Evolutionary conservation across 495 filamentous ascomycete species (phyloP), one percentile per base, ranked within the genome.

Genomic region (Penicillium salamii): DNA sequence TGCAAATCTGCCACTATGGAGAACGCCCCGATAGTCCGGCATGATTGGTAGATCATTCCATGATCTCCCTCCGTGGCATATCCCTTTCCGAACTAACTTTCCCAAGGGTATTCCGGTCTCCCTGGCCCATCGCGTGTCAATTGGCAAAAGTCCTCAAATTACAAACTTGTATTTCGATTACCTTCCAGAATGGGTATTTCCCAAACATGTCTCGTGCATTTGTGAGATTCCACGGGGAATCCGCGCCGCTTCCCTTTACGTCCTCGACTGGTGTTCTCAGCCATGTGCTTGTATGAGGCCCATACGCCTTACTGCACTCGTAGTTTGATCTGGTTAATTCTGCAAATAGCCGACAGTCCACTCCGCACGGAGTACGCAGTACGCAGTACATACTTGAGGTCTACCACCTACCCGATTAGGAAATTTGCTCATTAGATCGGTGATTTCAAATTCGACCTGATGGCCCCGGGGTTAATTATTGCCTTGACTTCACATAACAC

Each of bases 41-140:
- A 26, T 46, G 41, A 60, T 57, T 60, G 54, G 55, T 28, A 46
- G 49, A 59, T 62, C 59, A 62, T 62, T 62, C 55, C 52, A 53
- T 52, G 49, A 50, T 50, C 34, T 41, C 26, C 42, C 26, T 41
- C 35, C 43, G 43, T 46, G 43, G 43, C 19, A 44, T n/a, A 36
- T 14, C 43, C 43, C 43, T 46, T 46, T 18, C 43, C 31, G 15
- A 7, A 41, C 9, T 24, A 40, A 26, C 38, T 7, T 23, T 19
- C n/a, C 21, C 24, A 7, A 19, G 21, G 21, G 14, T 26, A 15
- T 34, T 33, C 9, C 34, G 1, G 5, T 44, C 21, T 33, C 6
- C 18, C 17, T 21, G 28, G 19, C 6, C 3, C 24, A 12, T 40
- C 46, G 36, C 46, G 46, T 48, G 45, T 39, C 24, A 3, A 39